Conservation (phyloP, 164 flowering plant genomes). For the Piper longum region DNA sequence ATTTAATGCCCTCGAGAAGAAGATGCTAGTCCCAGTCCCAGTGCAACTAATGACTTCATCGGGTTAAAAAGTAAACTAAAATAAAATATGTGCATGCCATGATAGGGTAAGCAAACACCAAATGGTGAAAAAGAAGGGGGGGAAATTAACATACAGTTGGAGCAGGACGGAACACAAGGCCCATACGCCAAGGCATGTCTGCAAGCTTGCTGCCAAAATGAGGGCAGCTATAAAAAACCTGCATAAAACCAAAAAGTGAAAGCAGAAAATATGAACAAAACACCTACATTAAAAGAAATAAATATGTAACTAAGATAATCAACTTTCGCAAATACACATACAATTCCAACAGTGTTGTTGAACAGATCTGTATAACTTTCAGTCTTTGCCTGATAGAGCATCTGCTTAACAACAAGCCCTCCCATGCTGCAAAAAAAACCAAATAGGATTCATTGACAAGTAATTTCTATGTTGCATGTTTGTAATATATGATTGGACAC, state of each 20-base stretch:
- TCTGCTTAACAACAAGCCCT: constrained; percentile 94
- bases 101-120: background rate
- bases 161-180: constrained; percentile 89
- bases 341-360: constrained; percentile 79
- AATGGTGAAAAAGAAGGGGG: background rate
- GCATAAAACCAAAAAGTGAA: background rate
- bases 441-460: background rate
- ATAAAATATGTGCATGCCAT: background rate
- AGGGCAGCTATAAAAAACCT: constrained; percentile 98
- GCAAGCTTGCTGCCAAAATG: constrained; percentile 99
- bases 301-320: background rate
- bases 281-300: background rate
- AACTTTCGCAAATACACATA: constrained; percentile 24
- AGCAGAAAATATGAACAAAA: background rate
- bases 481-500: too few relatives aligned
- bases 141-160: constrained; percentile 54
- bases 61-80: too few relatives aligned
- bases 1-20: too few relatives aligned
- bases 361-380: constrained; percentile 48
- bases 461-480: too few relatives aligned
- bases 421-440: constrained; percentile 66
- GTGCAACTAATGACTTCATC: too few relatives aligned
- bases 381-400: constrained; percentile 65
- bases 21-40: too few relatives aligned
- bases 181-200: constrained; percentile 99